Evolutionary conservation across 1,139 yeast species (phyloP), one percentile per base, ranked within the genome.

Genomic region (Diutina neorugosa): DNA sequence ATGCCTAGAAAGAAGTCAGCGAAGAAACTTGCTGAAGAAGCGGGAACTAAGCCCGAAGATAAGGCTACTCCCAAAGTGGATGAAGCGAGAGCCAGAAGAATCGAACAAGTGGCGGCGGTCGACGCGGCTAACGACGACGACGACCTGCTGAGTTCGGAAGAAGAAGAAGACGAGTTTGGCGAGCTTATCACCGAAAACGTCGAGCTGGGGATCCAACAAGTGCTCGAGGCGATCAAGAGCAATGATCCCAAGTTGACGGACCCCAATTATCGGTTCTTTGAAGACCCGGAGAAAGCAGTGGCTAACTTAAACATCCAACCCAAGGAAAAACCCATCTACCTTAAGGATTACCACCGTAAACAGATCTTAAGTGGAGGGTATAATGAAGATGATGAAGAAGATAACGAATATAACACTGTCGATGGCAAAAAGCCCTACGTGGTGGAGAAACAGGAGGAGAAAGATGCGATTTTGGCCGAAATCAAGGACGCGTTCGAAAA

Each of bases 1-100:
- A 88, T 88, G 96, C 86, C 96, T 51, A 83, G 96, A 80, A 88
- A 88, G 83, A 88, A 88, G 77, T 85, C 95, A 25, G 94, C 93
- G 42, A 77, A 71, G 64, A 88, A 82, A 62, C 78, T 74, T 11
- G 71, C 67, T 19, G 63, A 56, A n/a, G 56, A 16, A 14, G 34
- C 20, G 14, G 48, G 34, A 14, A 34, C 48, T 3, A 44, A 21
- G 19, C 34, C 23, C 4, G 8, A 12, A n/a, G 34, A 14, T 1
- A 25, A 44, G 4, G 18, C 8, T 6, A 27, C 9, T 19, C n/a
- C 46, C 20, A 8, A n/a, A n/a, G n/a, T n/a, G n/a, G n/a, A n/a
- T n/a, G n/a, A n/a, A n/a, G n/a, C n/a, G n/a, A n/a, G n/a, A n/a
- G n/a, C n/a, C n/a, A n/a, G n/a, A n/a, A n/a, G n/a, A n/a, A n/a